phyloP scores from a whole-genome alignment of 495 filamentous ascomycete genomes.

The Apiosordaria backusii region DNA sequence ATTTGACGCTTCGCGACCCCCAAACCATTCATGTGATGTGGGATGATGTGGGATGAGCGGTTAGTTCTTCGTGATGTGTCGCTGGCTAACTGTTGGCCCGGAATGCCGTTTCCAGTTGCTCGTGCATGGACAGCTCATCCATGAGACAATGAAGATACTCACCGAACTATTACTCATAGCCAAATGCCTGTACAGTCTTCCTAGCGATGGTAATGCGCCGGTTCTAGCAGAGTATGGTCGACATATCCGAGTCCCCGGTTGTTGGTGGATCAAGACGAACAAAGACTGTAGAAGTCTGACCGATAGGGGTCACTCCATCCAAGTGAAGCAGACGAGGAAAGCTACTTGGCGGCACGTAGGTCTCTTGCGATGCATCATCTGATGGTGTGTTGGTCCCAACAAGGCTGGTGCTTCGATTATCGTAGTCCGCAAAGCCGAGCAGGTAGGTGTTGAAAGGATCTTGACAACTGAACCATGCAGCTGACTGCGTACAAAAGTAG shows the following conservation, averaged over 20 bases:
- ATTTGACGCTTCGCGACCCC: slow-evolving; percentile 4
- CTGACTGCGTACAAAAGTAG: background rate
- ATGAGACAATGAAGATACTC: background rate
- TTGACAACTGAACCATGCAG: too few species aligned
- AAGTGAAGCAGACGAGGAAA: too few species aligned
- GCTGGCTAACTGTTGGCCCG: background rate
- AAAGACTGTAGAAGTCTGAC: too few species aligned
- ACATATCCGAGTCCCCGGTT: too few species aligned
- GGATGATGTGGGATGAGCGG: background rate
- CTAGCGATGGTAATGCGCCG: background rate
- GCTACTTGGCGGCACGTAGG: too few species aligned
- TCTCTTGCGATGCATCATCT: too few species aligned
- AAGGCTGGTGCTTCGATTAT: too few species aligned
- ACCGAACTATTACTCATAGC: background rate
- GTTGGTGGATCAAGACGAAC: too few species aligned
- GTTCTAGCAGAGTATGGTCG: background rate
- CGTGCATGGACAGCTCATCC: background rate
- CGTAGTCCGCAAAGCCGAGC: too few species aligned
- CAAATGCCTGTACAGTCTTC: background rate
- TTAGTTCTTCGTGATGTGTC: background rate
- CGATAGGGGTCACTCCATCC: too few species aligned
- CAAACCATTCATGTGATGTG: background rate
- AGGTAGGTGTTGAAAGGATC: too few species aligned
- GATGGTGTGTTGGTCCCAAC: too few species aligned
- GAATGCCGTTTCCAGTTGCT: background rate